phyloP scores from a whole-genome alignment of 2,329 filamentous ascomycete genomes.

The Aspergillus melleus region DNA sequence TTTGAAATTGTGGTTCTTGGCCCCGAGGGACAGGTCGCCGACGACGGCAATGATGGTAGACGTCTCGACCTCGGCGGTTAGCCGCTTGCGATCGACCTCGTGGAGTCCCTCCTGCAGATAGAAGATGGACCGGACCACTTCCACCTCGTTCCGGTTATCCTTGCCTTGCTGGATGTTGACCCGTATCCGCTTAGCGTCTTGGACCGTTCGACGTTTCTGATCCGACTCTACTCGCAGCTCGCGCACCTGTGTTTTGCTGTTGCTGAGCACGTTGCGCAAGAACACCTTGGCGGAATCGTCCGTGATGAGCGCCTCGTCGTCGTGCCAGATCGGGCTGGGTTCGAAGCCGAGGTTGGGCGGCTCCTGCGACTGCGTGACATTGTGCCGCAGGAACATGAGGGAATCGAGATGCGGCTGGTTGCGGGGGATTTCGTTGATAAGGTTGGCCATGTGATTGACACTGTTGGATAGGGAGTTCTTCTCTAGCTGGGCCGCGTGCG shows the following conservation, averaged over 20 bases:
- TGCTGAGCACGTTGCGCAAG: constrained; percentile 84
- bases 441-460: constrained; percentile 67
- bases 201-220: constrained; percentile 81
- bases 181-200: constrained; percentile 70
- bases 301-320: constrained; percentile 80
- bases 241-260: constrained; percentile 80
- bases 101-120: constrained; percentile 81
- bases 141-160: constrained; percentile 85
- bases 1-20: constrained; percentile 96
- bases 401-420: constrained; percentile 90
- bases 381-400: constrained; percentile 97
- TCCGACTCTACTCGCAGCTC: constrained; percentile 82
- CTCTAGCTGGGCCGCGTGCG: constrained; percentile 75
- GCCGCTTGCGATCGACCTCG: constrained; percentile 75
- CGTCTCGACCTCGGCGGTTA: constrained; percentile 90
- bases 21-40: constrained; percentile 87
- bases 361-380: constrained; percentile 78
- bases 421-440: constrained; percentile 77
- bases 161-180: constrained; percentile 77
- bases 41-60: constrained; percentile 88
- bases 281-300: constrained; percentile 89
- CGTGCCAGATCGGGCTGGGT: constrained; percentile 94
- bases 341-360: constrained; percentile 85
- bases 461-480: constrained; percentile 74
- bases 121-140: constrained; percentile 81